A percentile compares a stretch with the other conserved stretches of the same genome.
Evolutionary conservation across 345 rosid genomes (phyloP).

Genomic region (Clausena lansium): DNA sequence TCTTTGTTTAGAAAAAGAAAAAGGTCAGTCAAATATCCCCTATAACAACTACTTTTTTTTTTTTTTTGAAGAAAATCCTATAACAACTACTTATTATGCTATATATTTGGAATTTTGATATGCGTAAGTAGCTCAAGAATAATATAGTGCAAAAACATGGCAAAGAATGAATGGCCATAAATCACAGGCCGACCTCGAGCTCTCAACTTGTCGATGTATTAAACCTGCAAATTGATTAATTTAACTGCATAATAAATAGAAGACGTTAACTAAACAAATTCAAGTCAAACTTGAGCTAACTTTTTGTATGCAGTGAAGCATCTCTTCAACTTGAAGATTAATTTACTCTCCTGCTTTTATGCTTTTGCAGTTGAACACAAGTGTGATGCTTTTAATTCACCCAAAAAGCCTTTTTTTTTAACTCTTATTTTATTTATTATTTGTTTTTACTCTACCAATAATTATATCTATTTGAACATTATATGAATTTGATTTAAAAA

Average conservation of each 20-base stretch:
- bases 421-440: neutral
- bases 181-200: constrained; percentile 9
- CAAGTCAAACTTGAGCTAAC: neutral
- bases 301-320: neutral
- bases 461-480: neutral
- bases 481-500: neutral
- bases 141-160: neutral
- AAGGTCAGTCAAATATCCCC: too few species aligned
- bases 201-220: constrained; percentile 11
- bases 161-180: neutral
- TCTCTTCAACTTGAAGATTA: neutral
- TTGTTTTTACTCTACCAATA: neutral
- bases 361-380: neutral
- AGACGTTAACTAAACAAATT: neutral
- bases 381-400: neutral
- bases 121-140: neutral
- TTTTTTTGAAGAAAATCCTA: too few species aligned
- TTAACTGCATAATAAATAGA: neutral
- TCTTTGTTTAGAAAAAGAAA: too few species aligned
- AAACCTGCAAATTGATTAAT: neutral
- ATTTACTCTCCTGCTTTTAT: neutral
- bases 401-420: neutral
- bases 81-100: too few species aligned
- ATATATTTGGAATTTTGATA: neutral
- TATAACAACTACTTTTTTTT: too few species aligned